Percentiles rank a stretch among this genome's conserved stretches.
These are phyloP conservation scores for Fraxinus xanthoxyloides DNA, from an alignment of 305 asterid genomes.

Conservation along the genomic window DNA sequence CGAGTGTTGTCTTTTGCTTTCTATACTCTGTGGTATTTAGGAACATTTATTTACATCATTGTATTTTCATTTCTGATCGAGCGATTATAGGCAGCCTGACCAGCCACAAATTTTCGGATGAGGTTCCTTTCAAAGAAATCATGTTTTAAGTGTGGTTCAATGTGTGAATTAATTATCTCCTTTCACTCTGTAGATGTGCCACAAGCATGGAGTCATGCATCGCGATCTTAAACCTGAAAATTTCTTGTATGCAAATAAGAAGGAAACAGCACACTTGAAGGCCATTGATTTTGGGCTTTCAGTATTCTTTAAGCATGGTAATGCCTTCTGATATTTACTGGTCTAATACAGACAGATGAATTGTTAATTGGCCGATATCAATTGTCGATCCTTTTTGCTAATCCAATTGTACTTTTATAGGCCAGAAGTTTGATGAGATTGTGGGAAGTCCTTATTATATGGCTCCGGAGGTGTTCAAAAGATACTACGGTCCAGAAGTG, in stretches of 20 bases:
- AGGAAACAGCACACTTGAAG: slow-evolving; percentile 73
- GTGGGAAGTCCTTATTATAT: slow-evolving; percentile 86
- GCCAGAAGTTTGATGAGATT: slow-evolving; percentile 73
- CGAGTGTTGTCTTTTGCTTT: background rate
- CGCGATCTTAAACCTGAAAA: slow-evolving; percentile 89
- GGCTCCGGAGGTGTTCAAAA: slow-evolving; percentile 82
- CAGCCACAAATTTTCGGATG: background rate
- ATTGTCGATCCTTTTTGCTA: background rate
- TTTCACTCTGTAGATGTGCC: slow-evolving; percentile 56
- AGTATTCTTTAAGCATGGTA: slow-evolving; percentile 81
- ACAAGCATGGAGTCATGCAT: slow-evolving; percentile 77
- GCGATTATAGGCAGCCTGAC: background rate
- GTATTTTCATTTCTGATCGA: background rate
- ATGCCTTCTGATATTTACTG: slow-evolving; percentile 2
- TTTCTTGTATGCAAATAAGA: slow-evolving; percentile 71
- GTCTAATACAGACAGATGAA: background rate
- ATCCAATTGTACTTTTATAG: slow-evolving; percentile 33
- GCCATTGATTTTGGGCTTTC: slow-evolving; percentile 88
- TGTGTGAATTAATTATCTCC: slow-evolving; percentile 5
- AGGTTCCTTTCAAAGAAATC: background rate
- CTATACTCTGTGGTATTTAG: background rate
- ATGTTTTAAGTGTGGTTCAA: background rate
- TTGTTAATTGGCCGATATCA: slow-evolving; percentile 4
- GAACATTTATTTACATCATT: background rate
- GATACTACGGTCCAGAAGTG: slow-evolving; percentile 73